Base-by-base conservation (phyloP, 2,329 filamentous ascomycete genomes). In the Coccinonectria pachysandricola region DNA sequence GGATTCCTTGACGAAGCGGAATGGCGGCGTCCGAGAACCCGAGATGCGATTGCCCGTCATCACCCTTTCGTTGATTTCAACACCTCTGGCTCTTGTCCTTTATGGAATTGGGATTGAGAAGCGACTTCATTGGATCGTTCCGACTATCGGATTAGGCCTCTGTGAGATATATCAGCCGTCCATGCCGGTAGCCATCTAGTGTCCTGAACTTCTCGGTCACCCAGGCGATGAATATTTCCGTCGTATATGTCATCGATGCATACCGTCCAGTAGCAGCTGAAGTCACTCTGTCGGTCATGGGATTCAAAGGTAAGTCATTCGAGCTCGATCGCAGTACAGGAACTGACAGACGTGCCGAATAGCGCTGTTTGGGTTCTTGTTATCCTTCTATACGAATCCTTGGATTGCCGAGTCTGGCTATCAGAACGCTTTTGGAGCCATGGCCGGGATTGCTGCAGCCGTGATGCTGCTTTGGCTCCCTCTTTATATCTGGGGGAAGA, bases 41-140 rank as follows among this genome's bases (percentile, higher is more conserved):
- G 68, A 74, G 41, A 73, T 75, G 68, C 57, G 71, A n/a, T 47
- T 75, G 5, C 68, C 68, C 2, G 63, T 64, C 4, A 57, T 75
- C 11, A 44, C 57, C 8, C 54, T 68, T 1, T 70, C 65, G 37
- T 47, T 68, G 39, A 45, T 71, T 15, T 60, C 67, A 9, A 62
- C 66, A 4, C 65, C 65, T 0, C 40, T 67, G 7, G 44, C 56
- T 0, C 35, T 68, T 13, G 32, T 65, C 0, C 43, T 68, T 5
- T 68, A 60, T 33, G 64, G 65, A 0, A 54, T 64, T 2, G 64
- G 64, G 1, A 61, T 69, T 19, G 36, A 60, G 26, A 45, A 61
- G n/a, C 40, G 48, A 18, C 36, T 64, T 23, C 64, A 67, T 35
- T 73, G 67, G 68, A 71, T 73, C 3, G 61, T 62, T 18, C 64